Evolutionary conservation across 129 eudicot species (phyloP).

Genomic region (Kitagawia praeruptora): DNA sequence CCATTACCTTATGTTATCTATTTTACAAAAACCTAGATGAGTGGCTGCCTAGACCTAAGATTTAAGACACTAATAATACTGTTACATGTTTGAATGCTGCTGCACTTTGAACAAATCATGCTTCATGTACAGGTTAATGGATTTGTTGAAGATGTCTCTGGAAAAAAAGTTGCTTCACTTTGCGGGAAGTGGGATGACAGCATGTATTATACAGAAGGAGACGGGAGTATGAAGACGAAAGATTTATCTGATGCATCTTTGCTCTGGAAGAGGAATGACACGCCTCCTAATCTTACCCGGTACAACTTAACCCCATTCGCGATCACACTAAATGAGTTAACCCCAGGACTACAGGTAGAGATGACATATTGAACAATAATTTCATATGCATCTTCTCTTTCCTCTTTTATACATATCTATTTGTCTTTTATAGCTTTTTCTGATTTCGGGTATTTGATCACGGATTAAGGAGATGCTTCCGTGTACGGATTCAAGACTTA

Average conservation of each 20-base stretch:
- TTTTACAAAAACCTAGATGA: not conserved
- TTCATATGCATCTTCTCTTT: conserved; percentile 1
- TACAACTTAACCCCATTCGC: conserved; percentile 87
- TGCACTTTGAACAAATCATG: not conserved
- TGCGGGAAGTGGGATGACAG: conserved; percentile 78
- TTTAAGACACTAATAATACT: not conserved
- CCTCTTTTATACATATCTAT: conserved; percentile 16
- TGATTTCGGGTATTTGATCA: conserved; percentile 45
- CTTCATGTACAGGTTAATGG: conserved; percentile 60
- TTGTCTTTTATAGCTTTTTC: conserved; percentile 25
- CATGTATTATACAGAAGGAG: conserved; percentile 53
- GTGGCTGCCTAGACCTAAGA: not conserved
- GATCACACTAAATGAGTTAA: conserved; percentile 74
- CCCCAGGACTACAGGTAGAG: conserved; percentile 73
- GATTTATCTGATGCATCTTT: conserved; percentile 40
- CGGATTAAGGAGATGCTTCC: conserved; percentile 85
- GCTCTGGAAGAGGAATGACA: conserved; percentile 61
- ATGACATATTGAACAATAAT: conserved; percentile 8
- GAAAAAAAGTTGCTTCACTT: conserved; percentile 35
- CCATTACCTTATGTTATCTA: not conserved
- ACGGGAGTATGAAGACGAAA: conserved; percentile 32
- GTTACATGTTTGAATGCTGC: not conserved
- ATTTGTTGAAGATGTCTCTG: conserved; percentile 44
- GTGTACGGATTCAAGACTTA: conserved; percentile 86
- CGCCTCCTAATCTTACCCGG: conserved; percentile 62